These are phyloP conservation scores for Candida montana DNA, from an alignment of 805 yeast species.

Conservation along the genomic window DNA sequence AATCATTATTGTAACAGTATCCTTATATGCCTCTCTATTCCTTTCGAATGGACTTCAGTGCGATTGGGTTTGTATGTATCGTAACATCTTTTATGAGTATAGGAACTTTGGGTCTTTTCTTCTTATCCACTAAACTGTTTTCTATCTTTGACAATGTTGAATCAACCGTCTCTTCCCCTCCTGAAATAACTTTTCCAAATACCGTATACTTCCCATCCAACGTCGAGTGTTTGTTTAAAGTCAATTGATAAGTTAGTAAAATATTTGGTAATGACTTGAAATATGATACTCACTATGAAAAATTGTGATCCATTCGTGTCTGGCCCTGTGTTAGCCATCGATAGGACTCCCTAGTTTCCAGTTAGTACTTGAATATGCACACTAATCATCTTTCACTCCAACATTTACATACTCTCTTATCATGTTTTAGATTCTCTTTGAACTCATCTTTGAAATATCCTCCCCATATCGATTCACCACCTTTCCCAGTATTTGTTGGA, in stretches of 20 bases:
- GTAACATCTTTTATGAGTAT: constrained; percentile 27
- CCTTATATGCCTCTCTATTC: neutral
- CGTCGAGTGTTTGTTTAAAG: constrained; percentile 86
- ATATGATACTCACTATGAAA: constrained; percentile 39
- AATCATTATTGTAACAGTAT: too few relatives aligned
- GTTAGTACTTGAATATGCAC: too few relatives aligned
- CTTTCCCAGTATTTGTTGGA: constrained; percentile 70
- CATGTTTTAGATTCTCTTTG: constrained; percentile 56
- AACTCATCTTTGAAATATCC: constrained; percentile 78
- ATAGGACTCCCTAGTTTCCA: constrained; percentile 43
- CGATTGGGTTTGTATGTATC: constrained; percentile 41
- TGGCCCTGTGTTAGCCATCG: constrained; percentile 69
- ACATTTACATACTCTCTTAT: constrained; percentile 53
- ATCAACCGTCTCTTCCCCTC: constrained; percentile 30
- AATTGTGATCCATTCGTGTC: constrained; percentile 68
- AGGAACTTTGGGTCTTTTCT: constrained; percentile 31
- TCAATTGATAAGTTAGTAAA: constrained; percentile 29
- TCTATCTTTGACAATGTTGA: constrained; percentile 27
- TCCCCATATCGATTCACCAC: constrained; percentile 79
- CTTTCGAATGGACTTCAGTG: constrained; percentile 15
- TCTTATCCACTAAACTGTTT: constrained; percentile 27
- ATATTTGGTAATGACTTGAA: too few relatives aligned
- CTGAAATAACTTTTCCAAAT: constrained; percentile 67
- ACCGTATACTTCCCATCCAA: constrained; percentile 63
- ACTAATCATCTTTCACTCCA: too few relatives aligned